These are phyloP conservation scores for Ilyonectria robusta DNA, from an alignment of 2,329 filamentous ascomycete species.

Conservation along the genomic window DNA sequence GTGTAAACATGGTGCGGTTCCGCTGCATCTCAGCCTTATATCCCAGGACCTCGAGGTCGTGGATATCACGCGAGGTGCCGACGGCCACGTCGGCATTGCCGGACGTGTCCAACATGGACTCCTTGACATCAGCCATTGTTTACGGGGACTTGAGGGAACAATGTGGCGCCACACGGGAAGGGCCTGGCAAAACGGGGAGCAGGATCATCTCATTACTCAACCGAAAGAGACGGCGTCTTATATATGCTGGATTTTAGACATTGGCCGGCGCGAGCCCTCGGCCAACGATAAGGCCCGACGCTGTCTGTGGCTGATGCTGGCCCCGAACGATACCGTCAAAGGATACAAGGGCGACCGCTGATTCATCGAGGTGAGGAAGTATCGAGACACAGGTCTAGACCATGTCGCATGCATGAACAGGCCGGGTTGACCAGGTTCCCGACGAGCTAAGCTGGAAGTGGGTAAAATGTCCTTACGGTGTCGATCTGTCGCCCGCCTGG, in stretches of 20 bases:
- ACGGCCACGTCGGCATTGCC: slow-evolving; percentile 19
- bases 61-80: slow-evolving; percentile 36
- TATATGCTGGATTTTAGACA: not conserved
- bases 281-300: slow-evolving; percentile 21
- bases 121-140: slow-evolving; percentile 18
- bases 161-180: not conserved
- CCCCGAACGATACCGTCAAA: not conserved
- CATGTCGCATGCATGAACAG: slow-evolving; percentile 18
- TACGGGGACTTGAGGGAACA: not conserved
- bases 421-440: not conserved
- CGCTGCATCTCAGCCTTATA: slow-evolving; percentile 56
- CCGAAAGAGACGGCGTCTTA: not conserved
- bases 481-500: slow-evolving; percentile 16
- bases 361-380: slow-evolving; percentile 11
- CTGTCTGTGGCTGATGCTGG: slow-evolving; percentile 3
- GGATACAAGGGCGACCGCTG: not conserved
- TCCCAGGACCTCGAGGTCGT: slow-evolving; percentile 59
- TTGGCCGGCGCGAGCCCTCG: not conserved
- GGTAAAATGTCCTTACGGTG: slow-evolving; percentile 26
- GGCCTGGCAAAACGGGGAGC: not conserved
- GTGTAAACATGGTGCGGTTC: slow-evolving; percentile 48
- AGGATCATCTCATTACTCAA: not conserved
- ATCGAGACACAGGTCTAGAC: not conserved
- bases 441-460: slow-evolving; percentile 17
- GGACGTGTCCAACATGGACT: not conserved